These are phyloP conservation scores for Colletotrichum somersetense DNA, from an alignment of 2,329 filamentous ascomycete genomes.

Conservation along the genomic window DNA sequence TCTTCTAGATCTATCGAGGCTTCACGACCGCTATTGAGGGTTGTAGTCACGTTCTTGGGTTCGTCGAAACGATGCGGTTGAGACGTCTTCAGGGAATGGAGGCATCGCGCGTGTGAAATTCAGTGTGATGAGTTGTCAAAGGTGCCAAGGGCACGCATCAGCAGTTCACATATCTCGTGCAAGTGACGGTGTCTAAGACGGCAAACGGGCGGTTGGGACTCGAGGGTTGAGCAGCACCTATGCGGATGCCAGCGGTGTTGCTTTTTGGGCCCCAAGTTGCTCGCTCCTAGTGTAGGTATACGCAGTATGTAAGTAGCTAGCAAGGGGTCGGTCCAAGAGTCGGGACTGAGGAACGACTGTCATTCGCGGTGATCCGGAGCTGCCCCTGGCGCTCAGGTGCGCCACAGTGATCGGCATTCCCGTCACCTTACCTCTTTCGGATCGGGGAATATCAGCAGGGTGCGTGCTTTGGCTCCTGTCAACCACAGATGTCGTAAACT, in stretches of 20 bases:
- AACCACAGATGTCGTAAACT: conserved; percentile 8
- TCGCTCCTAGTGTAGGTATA: background rate
- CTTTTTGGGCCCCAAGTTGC: conserved; percentile 12
- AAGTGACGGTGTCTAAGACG: conserved; percentile 18
- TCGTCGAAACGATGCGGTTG: background rate
- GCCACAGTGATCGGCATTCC: conserved; percentile 43
- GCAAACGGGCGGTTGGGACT: conserved; percentile 4
- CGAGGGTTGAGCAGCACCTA: background rate
- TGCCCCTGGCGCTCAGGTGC: conserved; percentile 41
- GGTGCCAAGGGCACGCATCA: background rate
- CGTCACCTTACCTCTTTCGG: conserved; percentile 40
- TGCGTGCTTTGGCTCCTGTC: conserved; percentile 31
- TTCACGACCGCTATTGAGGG: background rate
- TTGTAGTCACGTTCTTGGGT: background rate
- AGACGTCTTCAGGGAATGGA: background rate
- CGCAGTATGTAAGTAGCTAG: too few relatives aligned
- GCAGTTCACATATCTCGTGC: background rate
- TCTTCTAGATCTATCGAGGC: background rate
- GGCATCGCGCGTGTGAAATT: background rate
- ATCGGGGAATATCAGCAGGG: conserved; percentile 17
- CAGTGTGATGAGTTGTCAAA: background rate
- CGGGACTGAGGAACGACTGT: background rate
- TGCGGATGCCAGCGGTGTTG: background rate
- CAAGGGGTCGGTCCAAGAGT: background rate
- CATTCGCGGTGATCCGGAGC: conserved; percentile 19